Evolutionary conservation across 345 rosid genomes (phyloP).

Genomic region (Pistacia integerrima): DNA sequence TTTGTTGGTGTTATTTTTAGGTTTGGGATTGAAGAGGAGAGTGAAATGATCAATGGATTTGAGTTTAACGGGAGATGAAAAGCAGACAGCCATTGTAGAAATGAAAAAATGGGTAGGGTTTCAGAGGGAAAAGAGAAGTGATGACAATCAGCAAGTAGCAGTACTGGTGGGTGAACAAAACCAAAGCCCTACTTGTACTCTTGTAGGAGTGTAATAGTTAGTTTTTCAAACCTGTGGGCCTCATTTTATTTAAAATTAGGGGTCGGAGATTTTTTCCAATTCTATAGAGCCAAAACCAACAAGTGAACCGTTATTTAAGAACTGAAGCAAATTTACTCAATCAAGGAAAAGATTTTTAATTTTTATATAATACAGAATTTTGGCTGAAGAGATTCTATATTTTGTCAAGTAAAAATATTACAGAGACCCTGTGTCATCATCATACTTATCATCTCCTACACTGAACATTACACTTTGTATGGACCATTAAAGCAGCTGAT

Average conservation of each 20-base stretch:
- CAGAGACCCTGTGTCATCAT: not conserved
- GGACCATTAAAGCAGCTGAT: not conserved
- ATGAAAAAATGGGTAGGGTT: not conserved
- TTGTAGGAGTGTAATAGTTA: no score
- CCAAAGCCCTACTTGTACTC: no score
- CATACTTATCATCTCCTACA: not conserved
- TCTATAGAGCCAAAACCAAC: not conserved
- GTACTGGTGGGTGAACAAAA: no score
- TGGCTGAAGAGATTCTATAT: not conserved
- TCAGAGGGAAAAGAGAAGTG: not conserved
- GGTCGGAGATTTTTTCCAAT: no score
- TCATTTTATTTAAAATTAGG: no score
- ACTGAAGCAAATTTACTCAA: not conserved
- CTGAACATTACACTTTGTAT: not conserved
- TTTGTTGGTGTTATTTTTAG: slow-evolving; percentile 11
- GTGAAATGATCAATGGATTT: slow-evolving; percentile 32
- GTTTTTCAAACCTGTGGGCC: no score
- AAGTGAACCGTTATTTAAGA: not conserved
- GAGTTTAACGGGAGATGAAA: slow-evolving; percentile 47
- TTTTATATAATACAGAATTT: no score
- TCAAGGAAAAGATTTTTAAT: not conserved
- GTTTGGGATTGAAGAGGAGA: slow-evolving; percentile 7
- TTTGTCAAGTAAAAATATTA: not conserved
- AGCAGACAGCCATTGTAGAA: slow-evolving; percentile 43
- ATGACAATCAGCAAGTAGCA: no score